Percentiles rank a stretch among this genome's conserved stretches.
Conservation (phyloP, 106 monocot genomes). For the Ottelia alismoides region DNA sequence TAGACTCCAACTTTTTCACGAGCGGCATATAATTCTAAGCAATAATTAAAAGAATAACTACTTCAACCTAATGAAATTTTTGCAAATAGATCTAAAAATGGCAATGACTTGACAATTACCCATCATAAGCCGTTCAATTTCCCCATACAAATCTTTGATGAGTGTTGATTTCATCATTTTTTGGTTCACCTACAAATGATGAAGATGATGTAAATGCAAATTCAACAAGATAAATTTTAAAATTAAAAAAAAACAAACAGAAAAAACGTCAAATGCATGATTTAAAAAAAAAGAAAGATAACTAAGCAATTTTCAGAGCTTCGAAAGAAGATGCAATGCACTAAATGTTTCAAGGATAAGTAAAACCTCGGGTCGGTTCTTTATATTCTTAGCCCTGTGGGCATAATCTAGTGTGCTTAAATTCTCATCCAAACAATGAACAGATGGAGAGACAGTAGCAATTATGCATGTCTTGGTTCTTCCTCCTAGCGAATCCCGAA, state of each 20-base stretch:
- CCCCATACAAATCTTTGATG: constrained; percentile 89
- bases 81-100: too few relatives aligned
- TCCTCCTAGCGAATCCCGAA: constrained; percentile 95
- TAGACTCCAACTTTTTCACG: constrained; percentile 95
- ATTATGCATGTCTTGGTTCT: constrained; percentile 99
- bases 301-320: too few relatives aligned
- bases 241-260: too few relatives aligned
- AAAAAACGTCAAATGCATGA: too few relatives aligned
- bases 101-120: too few relatives aligned
- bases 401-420: constrained; percentile 99
- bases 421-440: constrained; percentile 92
- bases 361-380: constrained; percentile 96
- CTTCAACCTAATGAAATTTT: too few relatives aligned
- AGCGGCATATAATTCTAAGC: constrained; percentile 92
- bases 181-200: constrained; percentile 75
- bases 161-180: constrained; percentile 99
- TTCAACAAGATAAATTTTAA: too few relatives aligned
- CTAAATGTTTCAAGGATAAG: too few relatives aligned
- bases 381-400: constrained; percentile 96
- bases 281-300: too few relatives aligned
- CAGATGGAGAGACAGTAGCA: constrained; percentile 97
- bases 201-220: neutral
- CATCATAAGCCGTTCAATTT: constrained; percentile 94
- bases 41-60: too few relatives aligned
- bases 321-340: too few relatives aligned